Conservation (phyloP, 139 green algal species). For the Chlorella ohadii region DNA sequence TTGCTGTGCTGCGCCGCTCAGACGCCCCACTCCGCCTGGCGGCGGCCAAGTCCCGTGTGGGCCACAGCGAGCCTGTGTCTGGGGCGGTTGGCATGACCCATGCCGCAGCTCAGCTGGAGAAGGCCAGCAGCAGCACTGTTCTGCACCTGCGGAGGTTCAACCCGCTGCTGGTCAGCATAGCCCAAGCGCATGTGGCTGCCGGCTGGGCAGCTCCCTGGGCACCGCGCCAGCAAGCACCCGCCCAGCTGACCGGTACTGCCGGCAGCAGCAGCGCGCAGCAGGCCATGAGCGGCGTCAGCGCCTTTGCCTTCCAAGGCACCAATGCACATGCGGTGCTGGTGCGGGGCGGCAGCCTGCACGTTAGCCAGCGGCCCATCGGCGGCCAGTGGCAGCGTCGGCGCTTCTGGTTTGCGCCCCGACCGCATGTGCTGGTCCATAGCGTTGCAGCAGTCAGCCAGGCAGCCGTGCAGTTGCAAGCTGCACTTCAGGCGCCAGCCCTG, state of each 20-base stretch:
- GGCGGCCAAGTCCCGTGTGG: constrained; percentile 72
- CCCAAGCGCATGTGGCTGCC: not conserved
- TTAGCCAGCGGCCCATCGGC: not conserved
- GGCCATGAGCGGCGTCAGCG: constrained; percentile 9
- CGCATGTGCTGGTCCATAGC: not conserved
- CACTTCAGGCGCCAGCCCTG: not conserved
- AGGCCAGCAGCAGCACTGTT: not conserved
- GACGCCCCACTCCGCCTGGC: not conserved
- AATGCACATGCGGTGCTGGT: constrained; percentile 42
- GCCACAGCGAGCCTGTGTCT: constrained; percentile 80
- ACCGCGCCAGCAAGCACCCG: not conserved
- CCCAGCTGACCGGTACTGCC: not conserved
- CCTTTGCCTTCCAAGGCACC: constrained; percentile 55
- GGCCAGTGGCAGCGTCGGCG: constrained; percentile 11
- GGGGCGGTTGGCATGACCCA: constrained; percentile 66
- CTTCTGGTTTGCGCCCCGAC: not conserved
- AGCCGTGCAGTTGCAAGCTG: not conserved
- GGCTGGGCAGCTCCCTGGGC: no score
- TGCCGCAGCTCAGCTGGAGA: not conserved
- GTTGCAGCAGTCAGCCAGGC: not conserved
- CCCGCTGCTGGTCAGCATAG: not conserved
- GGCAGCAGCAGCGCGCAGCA: not conserved
- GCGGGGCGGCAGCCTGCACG: not conserved
- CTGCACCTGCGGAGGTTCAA: constrained; percentile 6
- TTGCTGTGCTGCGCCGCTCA: not conserved